These are phyloP conservation scores for Trichoderma harzianum DNA, from an alignment of 2,329 filamentous ascomycete genomes.

Conservation along the genomic window DNA sequence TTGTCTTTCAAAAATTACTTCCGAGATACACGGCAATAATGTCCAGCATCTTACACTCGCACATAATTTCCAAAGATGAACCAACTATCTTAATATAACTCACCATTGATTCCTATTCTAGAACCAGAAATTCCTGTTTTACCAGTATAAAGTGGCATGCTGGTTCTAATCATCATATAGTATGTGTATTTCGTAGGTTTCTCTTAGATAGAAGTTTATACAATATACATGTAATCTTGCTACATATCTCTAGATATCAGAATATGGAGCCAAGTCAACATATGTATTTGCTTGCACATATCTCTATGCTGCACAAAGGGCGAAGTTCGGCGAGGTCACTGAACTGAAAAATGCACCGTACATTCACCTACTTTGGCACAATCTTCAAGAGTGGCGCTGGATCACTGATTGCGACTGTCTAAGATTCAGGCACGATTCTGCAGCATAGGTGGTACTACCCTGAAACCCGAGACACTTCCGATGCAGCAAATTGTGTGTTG, in stretches of 20 bases:
- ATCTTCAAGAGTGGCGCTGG: neutral
- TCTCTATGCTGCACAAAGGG: too few species aligned
- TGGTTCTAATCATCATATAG: neutral
- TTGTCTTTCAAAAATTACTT: neutral
- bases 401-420: neutral
- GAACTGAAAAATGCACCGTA: neutral
- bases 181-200: neutral
- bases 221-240: fast-evolving
- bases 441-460: neutral
- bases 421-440: neutral
- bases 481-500: too few species aligned
- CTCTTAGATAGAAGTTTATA: neutral
- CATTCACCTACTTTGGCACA: neutral
- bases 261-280: neutral
- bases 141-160: neutral
- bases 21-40: neutral
- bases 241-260: neutral
- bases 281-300: neutral
- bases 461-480: neutral
- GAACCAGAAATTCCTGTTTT: too few species aligned
- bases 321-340: fast-evolving
- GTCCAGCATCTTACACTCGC: neutral
- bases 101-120: too few species aligned
- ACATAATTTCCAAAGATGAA: neutral
- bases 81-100: neutral